These are phyloP conservation scores for Colletotrichum eleusines DNA, from an alignment of 2,329 filamentous ascomycete genomes.

Conservation along the genomic window DNA sequence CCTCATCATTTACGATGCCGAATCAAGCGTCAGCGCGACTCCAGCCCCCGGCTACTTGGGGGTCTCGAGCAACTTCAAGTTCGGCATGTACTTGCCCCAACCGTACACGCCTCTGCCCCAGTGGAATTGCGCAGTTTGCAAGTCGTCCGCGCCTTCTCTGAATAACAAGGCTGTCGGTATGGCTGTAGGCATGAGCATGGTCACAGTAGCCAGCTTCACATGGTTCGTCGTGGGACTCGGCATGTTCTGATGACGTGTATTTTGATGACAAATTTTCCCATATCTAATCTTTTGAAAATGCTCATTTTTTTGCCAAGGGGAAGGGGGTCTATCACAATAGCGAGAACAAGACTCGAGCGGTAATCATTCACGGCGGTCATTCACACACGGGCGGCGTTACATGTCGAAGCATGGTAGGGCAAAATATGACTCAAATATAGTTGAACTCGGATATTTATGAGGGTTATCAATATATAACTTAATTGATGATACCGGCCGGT, in stretches of 20 bases:
- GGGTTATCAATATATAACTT: slow-evolving; percentile 36
- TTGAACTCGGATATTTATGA: slow-evolving; percentile 36
- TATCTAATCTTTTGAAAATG: slow-evolving; percentile 23
- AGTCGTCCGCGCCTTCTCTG: slow-evolving; percentile 60
- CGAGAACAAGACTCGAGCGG: slow-evolving; percentile 32
- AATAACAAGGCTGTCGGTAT: slow-evolving; percentile 63
- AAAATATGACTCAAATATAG: slow-evolving; percentile 39
- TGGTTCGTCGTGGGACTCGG: slow-evolving; percentile 67
- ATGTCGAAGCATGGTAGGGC: slow-evolving; percentile 33
- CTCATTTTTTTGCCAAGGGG: slow-evolving; percentile 1
- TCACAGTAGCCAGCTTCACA: slow-evolving; percentile 71
- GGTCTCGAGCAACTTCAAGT: slow-evolving; percentile 61
- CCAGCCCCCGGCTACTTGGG: slow-evolving; percentile 68
- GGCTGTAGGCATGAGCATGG: slow-evolving; percentile 64
- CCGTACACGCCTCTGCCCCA: slow-evolving; percentile 64
- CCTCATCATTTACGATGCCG: slow-evolving; percentile 71
- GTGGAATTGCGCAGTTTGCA: slow-evolving; percentile 71
- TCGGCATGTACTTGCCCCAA: slow-evolving; percentile 68
- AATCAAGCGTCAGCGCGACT: slow-evolving; percentile 61
- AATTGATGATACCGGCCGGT: slow-evolving; percentile 33
- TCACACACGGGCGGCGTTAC: slow-evolving; percentile 35
- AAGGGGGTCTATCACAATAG: slow-evolving; percentile 14
- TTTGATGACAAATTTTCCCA: slow-evolving; percentile 19
- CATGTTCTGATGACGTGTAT: slow-evolving; percentile 45
- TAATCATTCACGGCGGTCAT: slow-evolving; percentile 35